Percentiles rank a stretch among this genome's conserved stretches.
Conservation (phyloP, 306 rosid species). For the Spatholobus suberectus region DNA sequence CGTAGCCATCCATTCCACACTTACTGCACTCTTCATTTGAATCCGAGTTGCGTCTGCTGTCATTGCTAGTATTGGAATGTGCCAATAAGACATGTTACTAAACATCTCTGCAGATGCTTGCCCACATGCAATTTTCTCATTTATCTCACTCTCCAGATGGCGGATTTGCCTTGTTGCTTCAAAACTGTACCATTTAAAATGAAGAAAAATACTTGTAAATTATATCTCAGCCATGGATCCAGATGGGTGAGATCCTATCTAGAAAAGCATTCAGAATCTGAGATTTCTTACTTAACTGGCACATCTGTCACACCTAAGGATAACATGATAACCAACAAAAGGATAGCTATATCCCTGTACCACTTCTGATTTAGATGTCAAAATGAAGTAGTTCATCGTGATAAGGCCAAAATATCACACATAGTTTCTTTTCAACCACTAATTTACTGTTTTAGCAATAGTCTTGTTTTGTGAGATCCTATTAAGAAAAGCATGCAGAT, state of each 20-base stretch:
- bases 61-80: slow-evolving; percentile 91
- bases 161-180: slow-evolving; percentile 81
- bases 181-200: slow-evolving; percentile 61
- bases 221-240: slow-evolving; percentile 1
- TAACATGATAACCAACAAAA: no score
- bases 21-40: slow-evolving; percentile 81
- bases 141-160: slow-evolving; percentile 58
- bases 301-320: no score
- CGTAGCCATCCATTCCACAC: slow-evolving; percentile 95
- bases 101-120: slow-evolving; percentile 63
- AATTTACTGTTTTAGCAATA: no score
- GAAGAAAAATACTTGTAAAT: slow-evolving; percentile 25
- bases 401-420: no score
- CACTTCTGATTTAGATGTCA: no score
- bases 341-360: no score
- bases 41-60: slow-evolving; percentile 88
- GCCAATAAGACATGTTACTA: slow-evolving; percentile 69
- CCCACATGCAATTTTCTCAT: slow-evolving; percentile 64
- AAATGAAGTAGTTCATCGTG: no score
- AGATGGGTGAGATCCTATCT: slow-evolving; percentile 20
- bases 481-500: no score
- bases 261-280: slow-evolving; percentile 20
- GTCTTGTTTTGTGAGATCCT: no score
- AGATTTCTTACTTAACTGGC: background rate
- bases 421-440: no score